Base-by-base conservation (phyloP, 2,329 filamentous ascomycete species). In the Epichloe gansuensis region DNA sequence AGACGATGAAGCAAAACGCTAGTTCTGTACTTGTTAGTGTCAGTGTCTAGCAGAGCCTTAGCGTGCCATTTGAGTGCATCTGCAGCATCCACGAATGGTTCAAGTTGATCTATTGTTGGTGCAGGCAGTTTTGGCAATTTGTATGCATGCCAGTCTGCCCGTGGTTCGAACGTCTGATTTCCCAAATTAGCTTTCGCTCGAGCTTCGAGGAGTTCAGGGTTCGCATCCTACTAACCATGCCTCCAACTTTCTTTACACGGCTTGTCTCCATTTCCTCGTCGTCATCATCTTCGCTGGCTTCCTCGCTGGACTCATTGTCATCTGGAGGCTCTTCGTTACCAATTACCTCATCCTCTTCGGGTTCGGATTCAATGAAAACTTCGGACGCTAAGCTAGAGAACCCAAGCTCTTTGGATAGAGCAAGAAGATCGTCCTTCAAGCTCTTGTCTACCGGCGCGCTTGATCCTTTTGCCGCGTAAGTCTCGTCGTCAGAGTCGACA, bases 1-100 rank as follows among this genome's bases (percentile, higher is more conserved):
- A 42, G 91, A 91, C 2, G 91, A 93, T 28, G 88, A 89, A 49
- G 88, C 82, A 6, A 87, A 52, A 86, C 73, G 59, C 88, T 84
- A 28, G 82, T 80, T 52, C 77, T 77, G 70, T 96, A 98, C 46
- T 80, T 75, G 42, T 80, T 76, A 56, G 86, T 86, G 64, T 98
- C 93, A 28, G 81, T 75, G 51, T 94, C 83, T 21, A 97, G 73
- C 6, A 97, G 75, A 9, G 77, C 75, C 56, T 81, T 80, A 3
- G 89, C 90, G 66, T 95, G 82, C 13, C 81, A 71, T 62, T 88
- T 82, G 45, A 86, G 64, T 39, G 72, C 69, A 45, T 74, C 69
- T 28, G 80, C 70, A 12, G 72, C 68, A 15, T 68, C 60, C 17
- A 68, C 64, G 54, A 73, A 72, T 1, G 71, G 70, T 21, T 66